Evolutionary conservation across 2,329 filamentous ascomycete genomes (phyloP).

Genomic region (Cercospora sp.): DNA sequence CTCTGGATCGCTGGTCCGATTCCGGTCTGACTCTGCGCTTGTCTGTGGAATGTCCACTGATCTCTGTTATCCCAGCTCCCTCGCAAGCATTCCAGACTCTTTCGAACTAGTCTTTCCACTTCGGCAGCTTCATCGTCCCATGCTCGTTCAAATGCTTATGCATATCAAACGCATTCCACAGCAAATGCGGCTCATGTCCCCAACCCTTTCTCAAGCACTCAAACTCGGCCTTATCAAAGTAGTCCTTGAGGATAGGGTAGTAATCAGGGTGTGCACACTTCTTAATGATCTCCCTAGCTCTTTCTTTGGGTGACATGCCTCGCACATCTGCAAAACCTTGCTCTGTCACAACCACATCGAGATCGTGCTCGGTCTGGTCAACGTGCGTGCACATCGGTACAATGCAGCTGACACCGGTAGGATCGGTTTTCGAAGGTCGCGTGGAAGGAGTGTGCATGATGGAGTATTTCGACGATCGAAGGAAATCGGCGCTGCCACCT

Average conservation of each 20-base stretch:
- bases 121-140: conserved; percentile 83
- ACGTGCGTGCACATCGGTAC: conserved; percentile 93
- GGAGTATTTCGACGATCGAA: conserved; percentile 75
- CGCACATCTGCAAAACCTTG: conserved; percentile 82
- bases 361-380: conserved; percentile 89
- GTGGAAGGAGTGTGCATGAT: conserved; percentile 93
- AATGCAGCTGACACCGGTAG: conserved; percentile 78
- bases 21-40: not conserved
- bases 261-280: conserved; percentile 87
- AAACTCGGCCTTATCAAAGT: conserved; percentile 81
- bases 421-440: conserved; percentile 78
- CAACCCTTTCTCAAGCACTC: conserved; percentile 83
- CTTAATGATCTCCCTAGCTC: conserved; percentile 80
- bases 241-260: conserved; percentile 75
- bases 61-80: not conserved
- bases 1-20: not conserved
- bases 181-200: conserved; percentile 85
- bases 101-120: conserved; percentile 50
- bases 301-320: conserved; percentile 74
- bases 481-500: conserved; percentile 78
- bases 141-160: conserved; percentile 79
- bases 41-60: not conserved
- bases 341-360: conserved; percentile 81
- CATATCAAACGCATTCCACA: conserved; percentile 87
- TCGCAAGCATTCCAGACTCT: not conserved